Evolutionary conservation across 441 rosid species (phyloP), one percentile per base, ranked within the genome.

Genomic region (Adansonia madagascariensis): DNA sequence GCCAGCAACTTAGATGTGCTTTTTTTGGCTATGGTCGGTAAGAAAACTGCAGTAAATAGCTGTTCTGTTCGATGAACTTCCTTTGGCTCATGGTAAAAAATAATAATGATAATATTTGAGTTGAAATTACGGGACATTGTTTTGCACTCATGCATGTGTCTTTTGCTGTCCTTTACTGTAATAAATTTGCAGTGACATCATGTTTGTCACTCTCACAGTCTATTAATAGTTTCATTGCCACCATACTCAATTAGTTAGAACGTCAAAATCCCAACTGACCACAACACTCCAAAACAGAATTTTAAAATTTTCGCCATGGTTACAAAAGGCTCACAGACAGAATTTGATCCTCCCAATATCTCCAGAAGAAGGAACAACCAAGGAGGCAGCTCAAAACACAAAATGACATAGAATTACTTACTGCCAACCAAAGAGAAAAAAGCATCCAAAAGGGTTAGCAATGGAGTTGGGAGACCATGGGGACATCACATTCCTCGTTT

Each of bases 281-380:
- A 47, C 15, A 60, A 74, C 57, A 12, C 22, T n/a, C 43, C 77
- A 39, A 72, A 57, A 17, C 6, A 35, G 8, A 8, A 53, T 3
- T 46, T 11, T 43, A 4, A 68, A 46, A 11, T 22, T 18, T 46
- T 14, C 3, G 17, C 39, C 56, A 46, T 5, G 53, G 43, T 47
- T 20, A 22, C 12, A 47, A 20, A n/a, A 67, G 22, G 18, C 9
- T 47, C 20, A 20, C 52, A 35, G 49, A 56, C 10, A 73, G 65
- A 73, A 73, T 73, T 41, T 56, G 75, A 73, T 56, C n/a, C 18
- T 41, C 75, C 75, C 75, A 73, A 73, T 39, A 56, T 59, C 49
- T 73, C 41, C 60, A 22, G 27, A 65, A 65, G 17, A 69, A 24
- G 35, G 35, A 3, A 43, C 10, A 17, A 68, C 9, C 2, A 53